phyloP scores from a whole-genome alignment of 306 rosid genomes.

The Vigna hirtella region DNA sequence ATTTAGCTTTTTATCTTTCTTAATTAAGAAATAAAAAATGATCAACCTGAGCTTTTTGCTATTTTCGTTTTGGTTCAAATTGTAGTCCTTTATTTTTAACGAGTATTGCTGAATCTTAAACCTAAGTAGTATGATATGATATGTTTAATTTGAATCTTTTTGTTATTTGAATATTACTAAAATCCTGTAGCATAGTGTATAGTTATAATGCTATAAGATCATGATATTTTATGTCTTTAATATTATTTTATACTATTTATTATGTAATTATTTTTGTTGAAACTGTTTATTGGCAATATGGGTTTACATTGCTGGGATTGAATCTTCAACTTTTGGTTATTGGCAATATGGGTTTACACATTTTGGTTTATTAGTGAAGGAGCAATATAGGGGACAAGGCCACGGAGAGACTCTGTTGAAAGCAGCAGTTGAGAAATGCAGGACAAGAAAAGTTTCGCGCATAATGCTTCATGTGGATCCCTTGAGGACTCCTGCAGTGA shows the following conservation, averaged over 20 bases:
- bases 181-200: too few species aligned
- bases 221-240: not conserved
- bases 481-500: constrained; percentile 67
- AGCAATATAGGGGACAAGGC: constrained; percentile 76
- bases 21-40: too few species aligned
- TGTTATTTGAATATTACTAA: too few species aligned
- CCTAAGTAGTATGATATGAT: too few species aligned
- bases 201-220: not conserved
- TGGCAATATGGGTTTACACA: constrained; percentile 8
- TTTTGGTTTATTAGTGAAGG: constrained; percentile 66
- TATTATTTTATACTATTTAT: too few species aligned
- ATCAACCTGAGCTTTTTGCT: too few species aligned
- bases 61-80: too few species aligned
- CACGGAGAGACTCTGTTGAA: constrained; percentile 77
- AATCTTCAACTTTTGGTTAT: constrained; percentile 17
- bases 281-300: constrained; percentile 24
- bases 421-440: constrained; percentile 82
- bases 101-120: too few species aligned
- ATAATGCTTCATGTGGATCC: constrained; percentile 91
- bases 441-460: constrained; percentile 68
- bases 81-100: too few species aligned
- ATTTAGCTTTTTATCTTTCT: not conserved
- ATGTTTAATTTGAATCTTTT: too few species aligned
- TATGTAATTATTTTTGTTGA: too few species aligned
- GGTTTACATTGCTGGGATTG: constrained; percentile 3